Conservation (phyloP, 2,329 filamentous ascomycete species). For the Metarhizium anisopliae region DNA sequence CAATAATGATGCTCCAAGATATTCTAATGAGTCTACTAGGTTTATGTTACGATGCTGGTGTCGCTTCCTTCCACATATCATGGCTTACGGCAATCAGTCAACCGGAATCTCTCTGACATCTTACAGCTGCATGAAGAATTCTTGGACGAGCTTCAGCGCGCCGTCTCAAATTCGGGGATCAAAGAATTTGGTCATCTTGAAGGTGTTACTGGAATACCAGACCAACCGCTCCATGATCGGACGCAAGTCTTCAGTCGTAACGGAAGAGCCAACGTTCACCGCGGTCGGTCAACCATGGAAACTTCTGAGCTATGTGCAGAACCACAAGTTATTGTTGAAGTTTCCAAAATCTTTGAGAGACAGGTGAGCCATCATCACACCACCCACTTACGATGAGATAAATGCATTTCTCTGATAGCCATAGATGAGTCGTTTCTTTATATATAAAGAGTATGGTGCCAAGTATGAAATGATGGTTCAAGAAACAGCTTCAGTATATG, state of each 20-base stretch:
- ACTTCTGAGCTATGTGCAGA: constrained; percentile 38
- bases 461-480: constrained; percentile 82
- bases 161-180: constrained; percentile 61
- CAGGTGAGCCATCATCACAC: constrained; percentile 33
- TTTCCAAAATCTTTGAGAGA: constrained; percentile 50
- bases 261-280: constrained; percentile 21
- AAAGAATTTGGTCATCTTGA: constrained; percentile 36
- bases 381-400: no score
- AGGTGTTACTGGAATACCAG: constrained; percentile 16
- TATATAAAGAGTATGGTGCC: constrained; percentile 86
- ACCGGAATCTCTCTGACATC: constrained; percentile 70
- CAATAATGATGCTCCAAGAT: not conserved
- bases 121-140: constrained; percentile 77
- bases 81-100: constrained; percentile 62
- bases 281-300: not conserved
- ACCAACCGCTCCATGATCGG: not conserved
- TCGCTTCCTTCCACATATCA: constrained; percentile 58
- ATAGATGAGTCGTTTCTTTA: constrained; percentile 71
- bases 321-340: constrained; percentile 49
- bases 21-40: constrained; percentile 33
- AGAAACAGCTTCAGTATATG: constrained; percentile 62
- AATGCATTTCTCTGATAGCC: constrained; percentile 1
- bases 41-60: constrained; percentile 66
- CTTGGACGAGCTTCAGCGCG: constrained; percentile 61
- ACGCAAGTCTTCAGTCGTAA: constrained; percentile 37